Percentiles rank a stretch among this genome's conserved stretches.
Evolutionary conservation across 176 grass and related monocot genomes (phyloP).

Genomic region (Avena sativa): DNA sequence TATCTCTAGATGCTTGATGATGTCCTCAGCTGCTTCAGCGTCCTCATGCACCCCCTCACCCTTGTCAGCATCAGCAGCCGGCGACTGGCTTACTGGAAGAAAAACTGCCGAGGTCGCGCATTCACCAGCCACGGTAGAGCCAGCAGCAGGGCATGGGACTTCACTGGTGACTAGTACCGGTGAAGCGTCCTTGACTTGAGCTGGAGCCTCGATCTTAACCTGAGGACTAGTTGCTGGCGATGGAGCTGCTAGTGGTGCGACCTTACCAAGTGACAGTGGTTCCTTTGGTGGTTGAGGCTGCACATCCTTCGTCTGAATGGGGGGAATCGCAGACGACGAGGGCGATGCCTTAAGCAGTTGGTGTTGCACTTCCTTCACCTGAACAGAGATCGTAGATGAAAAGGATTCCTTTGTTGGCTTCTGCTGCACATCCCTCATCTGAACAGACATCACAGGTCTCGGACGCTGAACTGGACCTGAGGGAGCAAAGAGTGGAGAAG

Average conservation of each 20-base stretch:
- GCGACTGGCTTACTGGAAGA: conserved; percentile 16
- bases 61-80: neutral
- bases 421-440: conserved; percentile 64
- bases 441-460: conserved; percentile 55
- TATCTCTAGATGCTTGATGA: conserved; percentile 59
- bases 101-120: neutral
- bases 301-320: conserved; percentile 75
- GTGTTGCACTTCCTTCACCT: conserved; percentile 64
- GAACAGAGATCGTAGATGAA: conserved; percentile 56
- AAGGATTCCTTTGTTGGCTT: conserved; percentile 32
- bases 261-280: conserved; percentile 33
- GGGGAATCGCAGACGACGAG: conserved; percentile 39
- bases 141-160: conserved; percentile 17
- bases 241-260: neutral
- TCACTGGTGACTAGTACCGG: neutral
- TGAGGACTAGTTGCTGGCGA: neutral
- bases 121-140: conserved; percentile 22
- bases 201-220: conserved; percentile 48
- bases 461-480: conserved; percentile 45
- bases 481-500: conserved; percentile 67
- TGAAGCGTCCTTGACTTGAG: conserved; percentile 55
- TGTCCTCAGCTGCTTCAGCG: conserved; percentile 45
- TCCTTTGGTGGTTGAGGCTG: conserved; percentile 24
- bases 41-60: neutral
- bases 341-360: conserved; percentile 36